phyloP scores from a whole-genome alignment of 768 basidiomycete genomes.

The Mrakia gelida region DNA sequence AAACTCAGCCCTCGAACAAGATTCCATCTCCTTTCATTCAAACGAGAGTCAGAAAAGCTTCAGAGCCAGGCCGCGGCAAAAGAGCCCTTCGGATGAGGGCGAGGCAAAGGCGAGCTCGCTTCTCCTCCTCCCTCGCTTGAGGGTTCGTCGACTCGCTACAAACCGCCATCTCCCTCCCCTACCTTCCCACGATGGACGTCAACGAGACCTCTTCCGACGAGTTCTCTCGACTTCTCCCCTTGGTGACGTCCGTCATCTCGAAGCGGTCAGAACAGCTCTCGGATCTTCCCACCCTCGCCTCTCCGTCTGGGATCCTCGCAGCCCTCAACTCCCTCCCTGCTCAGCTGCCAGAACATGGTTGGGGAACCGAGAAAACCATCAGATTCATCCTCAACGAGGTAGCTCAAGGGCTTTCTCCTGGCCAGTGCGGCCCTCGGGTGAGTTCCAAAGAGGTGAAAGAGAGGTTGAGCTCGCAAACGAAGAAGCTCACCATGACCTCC shows the following conservation, averaged over 20 bases:
- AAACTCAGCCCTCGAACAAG: too few relatives aligned
- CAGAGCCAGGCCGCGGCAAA: too few relatives aligned
- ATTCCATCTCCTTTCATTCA: too few relatives aligned
- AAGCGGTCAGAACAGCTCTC: slow-evolving; percentile 2
- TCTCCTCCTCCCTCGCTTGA: too few relatives aligned
- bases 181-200: neutral
- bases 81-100: too few relatives aligned
- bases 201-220: neutral
- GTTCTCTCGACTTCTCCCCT: neutral
- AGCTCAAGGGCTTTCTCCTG: slow-evolving; percentile 42
- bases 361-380: slow-evolving; percentile 41
- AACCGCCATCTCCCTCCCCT: neutral
- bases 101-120: too few relatives aligned
- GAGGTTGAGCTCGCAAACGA: neutral
- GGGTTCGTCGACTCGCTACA: too few relatives aligned
- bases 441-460: slow-evolving; percentile 27
- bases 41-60: too few relatives aligned
- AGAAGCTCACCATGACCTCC: neutral
- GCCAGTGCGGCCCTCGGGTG: slow-evolving; percentile 45
- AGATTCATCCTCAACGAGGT: slow-evolving; percentile 41
- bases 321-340: slow-evolving; percentile 38
- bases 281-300: slow-evolving; percentile 25
- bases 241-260: slow-evolving; percentile 1
- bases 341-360: slow-evolving; percentile 40
- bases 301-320: slow-evolving; percentile 30